These are phyloP conservation scores for Lipomyces japonicus DNA, from an alignment of 805 yeast genomes.

Conservation along the genomic window DNA sequence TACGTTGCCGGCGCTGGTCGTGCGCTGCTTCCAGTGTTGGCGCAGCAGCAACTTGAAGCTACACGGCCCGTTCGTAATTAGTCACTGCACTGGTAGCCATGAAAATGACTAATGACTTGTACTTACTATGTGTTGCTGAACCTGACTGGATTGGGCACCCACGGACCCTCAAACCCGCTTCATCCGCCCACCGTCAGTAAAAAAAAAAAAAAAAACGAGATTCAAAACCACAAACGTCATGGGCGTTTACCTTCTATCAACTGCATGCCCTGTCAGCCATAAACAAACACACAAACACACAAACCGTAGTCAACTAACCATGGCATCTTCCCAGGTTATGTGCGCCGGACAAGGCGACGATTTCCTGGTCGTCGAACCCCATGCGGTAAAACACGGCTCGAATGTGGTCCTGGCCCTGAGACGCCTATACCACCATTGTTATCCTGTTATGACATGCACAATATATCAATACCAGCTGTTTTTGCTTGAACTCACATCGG, in stretches of 20 bases:
- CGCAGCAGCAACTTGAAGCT: constrained; percentile 48
- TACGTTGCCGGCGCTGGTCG: constrained; percentile 43
- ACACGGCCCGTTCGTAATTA: too few species aligned
- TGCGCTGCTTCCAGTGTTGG: constrained; percentile 52
- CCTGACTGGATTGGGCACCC: constrained; percentile 76
- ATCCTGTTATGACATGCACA: too few species aligned
- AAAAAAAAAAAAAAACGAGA: background rate
- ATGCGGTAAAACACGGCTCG: constrained; percentile 59
- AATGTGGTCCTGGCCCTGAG: constrained; percentile 61
- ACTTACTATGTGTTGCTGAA: constrained; percentile 64
- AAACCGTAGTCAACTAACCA: constrained; percentile 37
- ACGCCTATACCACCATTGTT: constrained; percentile 42
- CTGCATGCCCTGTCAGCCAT: too few species aligned
- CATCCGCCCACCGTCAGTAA: constrained; percentile 32
- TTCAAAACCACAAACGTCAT: background rate
- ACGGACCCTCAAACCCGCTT: constrained; percentile 77
- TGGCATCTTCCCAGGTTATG: constrained; percentile 78
- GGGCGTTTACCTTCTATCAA: background rate
- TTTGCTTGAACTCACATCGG: constrained; percentile 42
- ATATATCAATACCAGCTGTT: background rate
- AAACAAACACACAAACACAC: background rate
- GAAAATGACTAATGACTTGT: too few species aligned
- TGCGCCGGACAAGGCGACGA: constrained; percentile 71
- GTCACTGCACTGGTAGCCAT: too few species aligned
- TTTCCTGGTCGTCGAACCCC: constrained; percentile 67